Conservation (phyloP, 306 rosid species). For the Canavalia gladiata region DNA sequence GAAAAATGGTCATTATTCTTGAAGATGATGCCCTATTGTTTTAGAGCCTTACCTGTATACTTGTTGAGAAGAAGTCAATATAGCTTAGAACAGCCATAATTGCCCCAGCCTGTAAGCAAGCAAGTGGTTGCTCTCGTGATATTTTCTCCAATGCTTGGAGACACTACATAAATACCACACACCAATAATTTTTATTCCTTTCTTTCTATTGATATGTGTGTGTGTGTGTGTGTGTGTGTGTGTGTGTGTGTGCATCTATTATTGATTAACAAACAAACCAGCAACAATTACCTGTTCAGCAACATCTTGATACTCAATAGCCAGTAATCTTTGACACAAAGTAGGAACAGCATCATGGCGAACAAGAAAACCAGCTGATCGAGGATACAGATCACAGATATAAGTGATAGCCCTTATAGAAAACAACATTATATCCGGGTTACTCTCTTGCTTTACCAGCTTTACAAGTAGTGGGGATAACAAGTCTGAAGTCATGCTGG, state of each 20-base stretch:
- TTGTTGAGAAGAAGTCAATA: slow-evolving; percentile 94
- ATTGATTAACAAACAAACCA: slow-evolving; percentile 36
- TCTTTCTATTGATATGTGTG: background rate
- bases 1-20: slow-evolving; percentile 6
- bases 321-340: slow-evolving; percentile 82
- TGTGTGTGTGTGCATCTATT: background rate
- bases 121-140: slow-evolving; percentile 95
- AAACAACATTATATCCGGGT: slow-evolving; percentile 77
- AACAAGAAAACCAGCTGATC: slow-evolving; percentile 80
- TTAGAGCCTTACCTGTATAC: slow-evolving; percentile 74
- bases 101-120: slow-evolving; percentile 93
- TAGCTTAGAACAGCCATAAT: slow-evolving; percentile 88
- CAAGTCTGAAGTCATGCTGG: slow-evolving; percentile 75
- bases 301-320: slow-evolving; percentile 88
- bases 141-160: slow-evolving; percentile 97
- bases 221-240: no score
- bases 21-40: slow-evolving; percentile 31
- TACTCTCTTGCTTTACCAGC: slow-evolving; percentile 73
- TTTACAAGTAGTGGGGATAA: slow-evolving; percentile 84
- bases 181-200: slow-evolving; percentile 40
- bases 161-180: slow-evolving; percentile 67
- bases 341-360: slow-evolving; percentile 88
- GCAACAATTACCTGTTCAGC: slow-evolving; percentile 85
- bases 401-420: slow-evolving; percentile 96
- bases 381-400: slow-evolving; percentile 86